phyloP scores from a whole-genome alignment of 805 yeast genomes.

The Metschnikowia orientalis region DNA sequence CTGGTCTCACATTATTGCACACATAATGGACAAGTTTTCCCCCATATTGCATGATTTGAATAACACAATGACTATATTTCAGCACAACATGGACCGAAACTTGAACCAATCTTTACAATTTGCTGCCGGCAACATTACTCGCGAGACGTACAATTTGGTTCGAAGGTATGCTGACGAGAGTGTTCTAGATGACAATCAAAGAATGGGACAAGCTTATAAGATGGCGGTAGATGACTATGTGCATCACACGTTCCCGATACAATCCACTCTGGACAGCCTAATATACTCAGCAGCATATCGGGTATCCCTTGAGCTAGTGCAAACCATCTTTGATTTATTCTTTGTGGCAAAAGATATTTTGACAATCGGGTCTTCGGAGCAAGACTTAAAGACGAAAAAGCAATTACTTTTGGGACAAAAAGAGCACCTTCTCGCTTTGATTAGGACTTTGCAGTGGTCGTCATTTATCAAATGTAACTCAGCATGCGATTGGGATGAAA shows the following conservation, averaged over 20 bases:
- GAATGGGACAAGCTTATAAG: conserved; percentile 23
- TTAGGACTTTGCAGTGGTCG: conserved; percentile 39
- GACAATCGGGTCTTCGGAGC: conserved; percentile 15
- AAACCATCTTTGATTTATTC: conserved; percentile 33
- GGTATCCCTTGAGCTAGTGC: conserved; percentile 38
- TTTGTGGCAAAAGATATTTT: conserved; percentile 25
- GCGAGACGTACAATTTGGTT: conserved; percentile 40
- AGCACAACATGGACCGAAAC: conserved; percentile 3
- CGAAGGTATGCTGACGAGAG: conserved; percentile 38
- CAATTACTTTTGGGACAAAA: conserved; percentile 2
- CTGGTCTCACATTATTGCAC: conserved; percentile 52
- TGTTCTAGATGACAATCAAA: conserved; percentile 10
- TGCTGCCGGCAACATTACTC: conserved; percentile 32
- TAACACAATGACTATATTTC: conserved; percentile 24
- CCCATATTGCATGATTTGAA: conserved; percentile 45
- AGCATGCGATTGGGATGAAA: conserved; percentile 43
- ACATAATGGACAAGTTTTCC: conserved; percentile 49
- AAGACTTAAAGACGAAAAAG: conserved; percentile 3
- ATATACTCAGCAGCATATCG: conserved; percentile 46
- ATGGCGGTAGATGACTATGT: conserved; percentile 45
- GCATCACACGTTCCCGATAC: conserved; percentile 37
- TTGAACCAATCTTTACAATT: conserved; percentile 4
- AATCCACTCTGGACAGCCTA: conserved; percentile 39
- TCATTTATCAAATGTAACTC: conserved; percentile 38
- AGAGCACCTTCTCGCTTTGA: conserved; percentile 16